These are phyloP conservation scores for Huntiella abstrusa DNA, from an alignment of 2,329 filamentous ascomycete genomes.

Conservation along the genomic window DNA sequence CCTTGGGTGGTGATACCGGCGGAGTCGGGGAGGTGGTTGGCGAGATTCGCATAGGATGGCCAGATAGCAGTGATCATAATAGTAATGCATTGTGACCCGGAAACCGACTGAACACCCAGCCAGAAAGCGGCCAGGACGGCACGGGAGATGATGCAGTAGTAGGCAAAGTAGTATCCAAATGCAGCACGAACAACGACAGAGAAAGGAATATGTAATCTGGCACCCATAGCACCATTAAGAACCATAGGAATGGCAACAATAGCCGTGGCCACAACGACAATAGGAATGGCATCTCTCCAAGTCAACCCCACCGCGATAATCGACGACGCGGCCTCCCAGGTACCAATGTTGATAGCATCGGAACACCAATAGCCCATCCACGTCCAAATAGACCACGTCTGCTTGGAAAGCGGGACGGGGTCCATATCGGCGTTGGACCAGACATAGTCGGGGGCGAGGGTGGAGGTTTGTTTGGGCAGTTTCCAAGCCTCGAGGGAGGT, in stretches of 20 bases:
- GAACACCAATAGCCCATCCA: constrained; percentile 30
- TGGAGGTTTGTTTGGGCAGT: constrained; percentile 10
- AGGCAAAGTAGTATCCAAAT: constrained; percentile 24
- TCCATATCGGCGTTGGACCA: constrained; percentile 22
- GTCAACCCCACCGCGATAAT: constrained; percentile 26
- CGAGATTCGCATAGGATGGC: constrained; percentile 21
- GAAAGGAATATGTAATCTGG: constrained; percentile 25
- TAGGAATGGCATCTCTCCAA: constrained; percentile 25
- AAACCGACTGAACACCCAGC: constrained; percentile 26
- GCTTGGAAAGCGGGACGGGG: constrained; percentile 20
- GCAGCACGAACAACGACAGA: constrained; percentile 22
- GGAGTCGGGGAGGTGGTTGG: constrained; percentile 21
- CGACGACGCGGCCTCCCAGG: constrained; percentile 14
- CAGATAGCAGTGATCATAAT: constrained; percentile 19
- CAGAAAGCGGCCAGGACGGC: constrained; percentile 27
- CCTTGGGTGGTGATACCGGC: constrained; percentile 19
- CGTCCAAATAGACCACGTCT: constrained; percentile 25
- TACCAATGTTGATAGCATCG: constrained; percentile 16
- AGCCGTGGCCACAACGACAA: constrained; percentile 25
- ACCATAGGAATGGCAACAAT: constrained; percentile 26
- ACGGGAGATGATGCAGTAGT: constrained; percentile 21
- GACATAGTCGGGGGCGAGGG: constrained; percentile 7
- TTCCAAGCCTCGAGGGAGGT: constrained; percentile 6
- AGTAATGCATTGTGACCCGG: constrained; percentile 15
- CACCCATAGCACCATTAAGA: constrained; percentile 21